These are phyloP conservation scores for Aspergillus thermomutatus DNA, from an alignment of 2,329 filamentous ascomycete species.

Conservation along the genomic window DNA sequence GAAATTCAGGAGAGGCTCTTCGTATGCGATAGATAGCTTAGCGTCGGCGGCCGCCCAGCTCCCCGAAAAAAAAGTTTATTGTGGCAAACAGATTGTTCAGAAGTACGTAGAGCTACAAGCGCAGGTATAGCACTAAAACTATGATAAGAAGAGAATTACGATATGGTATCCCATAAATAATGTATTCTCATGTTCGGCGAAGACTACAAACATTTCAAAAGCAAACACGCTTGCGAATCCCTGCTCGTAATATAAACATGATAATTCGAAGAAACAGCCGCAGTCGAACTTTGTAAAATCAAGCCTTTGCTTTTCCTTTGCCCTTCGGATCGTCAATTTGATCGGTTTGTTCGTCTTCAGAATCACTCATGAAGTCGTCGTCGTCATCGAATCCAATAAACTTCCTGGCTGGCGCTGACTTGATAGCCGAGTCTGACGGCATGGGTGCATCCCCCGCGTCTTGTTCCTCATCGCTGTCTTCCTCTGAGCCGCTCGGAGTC, in stretches of 20 bases:
- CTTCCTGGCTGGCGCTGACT: conserved; percentile 28
- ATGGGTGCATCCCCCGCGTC: conserved; percentile 29
- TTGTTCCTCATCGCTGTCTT: conserved; percentile 39
- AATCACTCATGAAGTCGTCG: conserved; percentile 46
- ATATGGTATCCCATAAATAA: not conserved
- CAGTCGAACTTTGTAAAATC: conserved; percentile 5
- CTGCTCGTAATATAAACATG: conserved; percentile 6
- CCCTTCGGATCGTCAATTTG: conserved; percentile 21
- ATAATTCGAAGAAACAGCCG: conserved; percentile 17
- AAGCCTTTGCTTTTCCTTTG: conserved; percentile 38
- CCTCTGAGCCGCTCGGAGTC: conserved; percentile 28
- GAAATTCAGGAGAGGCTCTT: conserved; percentile 3
- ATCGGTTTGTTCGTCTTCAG: conserved; percentile 34
- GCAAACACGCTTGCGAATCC: not conserved
- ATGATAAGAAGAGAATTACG: not conserved
- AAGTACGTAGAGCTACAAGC: not conserved
- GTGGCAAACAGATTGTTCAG: conserved; percentile 9
- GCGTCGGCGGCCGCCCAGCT: conserved; percentile 13
- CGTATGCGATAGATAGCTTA: conserved; percentile 18
- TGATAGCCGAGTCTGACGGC: conserved; percentile 23
- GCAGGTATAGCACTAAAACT: not conserved
- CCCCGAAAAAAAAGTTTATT: conserved; percentile 14
- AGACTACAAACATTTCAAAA: not conserved
- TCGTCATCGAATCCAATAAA: conserved; percentile 50
- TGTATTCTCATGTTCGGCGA: not conserved